Percentiles rank a stretch among this genome's conserved stretches.
Conservation (phyloP, 208 protist genomes). For the Trypanosoma theileri region DNA sequence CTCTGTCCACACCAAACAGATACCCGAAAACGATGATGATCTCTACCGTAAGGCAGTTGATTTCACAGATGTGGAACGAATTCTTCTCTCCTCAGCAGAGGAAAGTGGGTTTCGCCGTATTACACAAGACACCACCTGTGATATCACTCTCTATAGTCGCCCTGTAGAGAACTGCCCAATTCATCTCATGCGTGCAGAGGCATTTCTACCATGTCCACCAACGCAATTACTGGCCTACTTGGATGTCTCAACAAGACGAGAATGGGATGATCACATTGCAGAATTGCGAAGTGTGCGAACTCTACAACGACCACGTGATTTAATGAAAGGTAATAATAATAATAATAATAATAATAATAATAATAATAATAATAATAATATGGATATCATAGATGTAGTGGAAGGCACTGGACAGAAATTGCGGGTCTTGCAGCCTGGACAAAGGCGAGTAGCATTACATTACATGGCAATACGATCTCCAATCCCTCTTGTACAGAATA, state of each 20-base stretch:
- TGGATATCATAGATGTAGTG: not conserved
- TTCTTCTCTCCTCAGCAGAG: slow-evolving; percentile 35
- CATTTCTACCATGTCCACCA: slow-evolving; percentile 57
- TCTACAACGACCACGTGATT: slow-evolving; percentile 28
- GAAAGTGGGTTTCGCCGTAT: slow-evolving; percentile 42
- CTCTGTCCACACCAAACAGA: not conserved
- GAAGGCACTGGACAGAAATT: not conserved
- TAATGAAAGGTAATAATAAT: not conserved
- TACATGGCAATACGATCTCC: slow-evolving; percentile 67
- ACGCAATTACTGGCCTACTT: slow-evolving; percentile 56
- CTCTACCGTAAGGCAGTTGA: slow-evolving; percentile 53
- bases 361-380: not conserved
- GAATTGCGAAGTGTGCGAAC: slow-evolving; percentile 50
- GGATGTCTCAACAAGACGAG: slow-evolving; percentile 44
- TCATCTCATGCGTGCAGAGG: slow-evolving; percentile 72
- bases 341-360: slow-evolving; percentile 1
- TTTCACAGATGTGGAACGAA: slow-evolving; percentile 42
- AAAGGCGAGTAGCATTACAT: slow-evolving; percentile 67
- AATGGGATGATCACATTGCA: slow-evolving; percentile 63
- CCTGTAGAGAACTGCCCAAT: slow-evolving; percentile 62
- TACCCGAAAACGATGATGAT: slow-evolving; percentile 32
- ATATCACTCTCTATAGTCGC: slow-evolving; percentile 55
- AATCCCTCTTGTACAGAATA: slow-evolving; percentile 59
- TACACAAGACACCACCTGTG: slow-evolving; percentile 36
- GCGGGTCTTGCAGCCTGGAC: slow-evolving; percentile 32